Base-by-base conservation (phyloP, 352 stramenopile genomes). In the Globisporangium barbulae region DNA sequence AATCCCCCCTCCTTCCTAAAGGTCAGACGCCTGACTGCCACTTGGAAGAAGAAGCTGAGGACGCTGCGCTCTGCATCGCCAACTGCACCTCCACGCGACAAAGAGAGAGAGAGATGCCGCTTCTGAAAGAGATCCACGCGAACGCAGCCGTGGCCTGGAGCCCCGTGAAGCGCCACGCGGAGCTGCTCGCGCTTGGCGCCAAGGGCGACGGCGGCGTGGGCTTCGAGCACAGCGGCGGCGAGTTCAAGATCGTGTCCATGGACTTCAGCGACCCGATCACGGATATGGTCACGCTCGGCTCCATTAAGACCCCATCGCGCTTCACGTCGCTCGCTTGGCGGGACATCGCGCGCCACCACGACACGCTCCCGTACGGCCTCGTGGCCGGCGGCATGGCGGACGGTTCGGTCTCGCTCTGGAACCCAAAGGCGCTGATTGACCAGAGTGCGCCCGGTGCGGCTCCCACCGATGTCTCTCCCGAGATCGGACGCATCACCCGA, bases 151-250 rank as follows among this genome's bases (percentile, higher is more conserved):
- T 96, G 76, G 90, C 90, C 50, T 97, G 90, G 90, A 95, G 86
- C 72, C 85, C 89, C 47, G 72, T 92, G 57, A 89, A 89, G 67
- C 72, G 76, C 35, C 83, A 80, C 64, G 69, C 76, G 39, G 85
- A 93, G 69, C 72, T 96, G 57, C 76, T 97, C 63, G 90, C 90
- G 70, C 81, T 96, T 37, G 90, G 90, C 56, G 90, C 82, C 67
- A 97, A 99, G 89, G 97, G 98, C 70, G 96, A 97, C 63, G 93
- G 94, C 65, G 96, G 96, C 61, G 86, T 85, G 54, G 94, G 95
- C 54, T 99, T 99, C 74, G 97, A 99, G 71, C 97, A 99, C 78
- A 98, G 96, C 50, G 97, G 97, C 39, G 97, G 97, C 58, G 91
- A 98, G 77, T 89, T 99, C 60, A 97, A 98, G 80, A 68, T 99